These are phyloP conservation scores for Tolypocladium tundrense DNA, from an alignment of 2,329 filamentous ascomycete genomes.

Conservation along the genomic window DNA sequence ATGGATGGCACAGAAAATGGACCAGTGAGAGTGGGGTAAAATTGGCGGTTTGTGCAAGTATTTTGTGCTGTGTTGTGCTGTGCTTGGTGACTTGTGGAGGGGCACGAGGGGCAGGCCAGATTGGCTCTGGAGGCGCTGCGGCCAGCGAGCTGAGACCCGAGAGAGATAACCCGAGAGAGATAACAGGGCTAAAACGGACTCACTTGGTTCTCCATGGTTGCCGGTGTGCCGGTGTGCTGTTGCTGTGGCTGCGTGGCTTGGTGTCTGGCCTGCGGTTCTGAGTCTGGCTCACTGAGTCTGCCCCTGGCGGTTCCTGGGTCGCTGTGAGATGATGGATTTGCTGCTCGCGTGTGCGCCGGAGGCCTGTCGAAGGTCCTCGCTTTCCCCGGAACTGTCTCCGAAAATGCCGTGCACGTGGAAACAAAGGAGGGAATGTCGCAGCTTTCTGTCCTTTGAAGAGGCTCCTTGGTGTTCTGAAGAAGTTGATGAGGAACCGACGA, in stretches of 20 bases:
- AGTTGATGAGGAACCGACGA: background rate
- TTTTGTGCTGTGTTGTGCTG: background rate
- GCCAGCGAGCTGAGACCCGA: background rate
- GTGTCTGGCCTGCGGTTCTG: background rate
- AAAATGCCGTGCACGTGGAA: background rate
- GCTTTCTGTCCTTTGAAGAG: background rate
- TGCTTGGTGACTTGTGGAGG: background rate
- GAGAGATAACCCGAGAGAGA: background rate
- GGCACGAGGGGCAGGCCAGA: background rate
- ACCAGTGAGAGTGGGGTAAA: conserved; percentile 8
- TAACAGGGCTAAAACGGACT: conserved; percentile 2
- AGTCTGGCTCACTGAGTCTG: too few relatives aligned
- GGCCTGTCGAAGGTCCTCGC: background rate
- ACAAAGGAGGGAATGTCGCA: background rate
- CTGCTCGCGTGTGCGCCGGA: background rate
- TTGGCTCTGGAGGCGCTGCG: background rate
- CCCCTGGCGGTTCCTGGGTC: background rate
- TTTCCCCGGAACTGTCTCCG: background rate
- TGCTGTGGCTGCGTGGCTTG: background rate
- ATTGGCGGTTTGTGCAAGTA: conserved; percentile 4
- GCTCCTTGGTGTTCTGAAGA: background rate
- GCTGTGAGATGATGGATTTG: background rate
- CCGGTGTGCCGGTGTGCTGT: background rate
- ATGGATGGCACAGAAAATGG: conserved; percentile 2
- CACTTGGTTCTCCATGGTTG: conserved; percentile 12